Evolutionary conservation across 257 asterid species (phyloP).

Genomic region (Scutellaria galericulata): DNA sequence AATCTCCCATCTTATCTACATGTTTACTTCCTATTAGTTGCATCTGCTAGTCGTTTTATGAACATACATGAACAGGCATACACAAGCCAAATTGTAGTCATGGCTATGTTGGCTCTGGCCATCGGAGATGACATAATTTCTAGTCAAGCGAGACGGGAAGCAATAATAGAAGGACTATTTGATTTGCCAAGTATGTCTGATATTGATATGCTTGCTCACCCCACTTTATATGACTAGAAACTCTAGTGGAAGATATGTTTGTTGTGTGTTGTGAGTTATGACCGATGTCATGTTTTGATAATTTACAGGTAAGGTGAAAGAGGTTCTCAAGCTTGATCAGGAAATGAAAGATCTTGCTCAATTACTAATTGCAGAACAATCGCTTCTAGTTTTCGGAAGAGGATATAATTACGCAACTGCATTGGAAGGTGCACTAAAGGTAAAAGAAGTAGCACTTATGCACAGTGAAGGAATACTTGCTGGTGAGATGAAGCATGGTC

Average conservation of each 20-base stretch:
- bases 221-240: conserved; percentile 7
- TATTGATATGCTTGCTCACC: conserved; percentile 27
- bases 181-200: conserved; percentile 92
- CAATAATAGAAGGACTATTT: conserved; percentile 83
- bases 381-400: conserved; percentile 98
- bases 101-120: conserved; percentile 98
- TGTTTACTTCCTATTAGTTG: not conserved
- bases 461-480: conserved; percentile 99
- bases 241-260: not conserved
- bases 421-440: conserved; percentile 97
- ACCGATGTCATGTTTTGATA: conserved; percentile 19
- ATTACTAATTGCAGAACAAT: conserved; percentile 78
- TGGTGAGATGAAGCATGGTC: conserved; percentile 99
- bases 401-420: conserved; percentile 96
- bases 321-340: conserved; percentile 87
- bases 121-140: conserved; percentile 88
- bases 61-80: conserved; percentile 70
- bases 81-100: conserved; percentile 95
- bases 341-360: conserved; percentile 91
- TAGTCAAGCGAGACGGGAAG: conserved; percentile 80
- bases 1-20: conserved; percentile 18
- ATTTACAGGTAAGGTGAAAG: conserved; percentile 78
- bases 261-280: conserved; percentile 34
- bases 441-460: conserved; percentile 97
- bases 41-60: not conserved